Evolutionary conservation across 1,139 yeast genomes (phyloP), one percentile per base, ranked within the genome.

Genomic region (Candida labiduridarum): DNA sequence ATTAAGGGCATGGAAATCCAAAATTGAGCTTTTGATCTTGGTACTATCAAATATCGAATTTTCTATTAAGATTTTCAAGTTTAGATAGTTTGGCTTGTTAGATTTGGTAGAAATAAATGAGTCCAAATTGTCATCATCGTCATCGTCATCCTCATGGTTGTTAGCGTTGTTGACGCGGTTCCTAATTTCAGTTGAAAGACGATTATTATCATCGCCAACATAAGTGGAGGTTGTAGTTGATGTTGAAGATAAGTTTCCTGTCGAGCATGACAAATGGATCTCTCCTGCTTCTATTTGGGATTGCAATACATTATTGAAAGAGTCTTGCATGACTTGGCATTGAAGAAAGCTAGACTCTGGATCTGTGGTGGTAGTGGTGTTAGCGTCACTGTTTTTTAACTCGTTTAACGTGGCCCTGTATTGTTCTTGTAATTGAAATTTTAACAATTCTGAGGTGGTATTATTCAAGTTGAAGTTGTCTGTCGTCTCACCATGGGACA

Each of bases 371-470:
- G 41, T 51, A 14, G 36, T 43, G n/a, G 39, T 15, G 14, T 36
- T 45, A 2, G 27, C 18, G 12, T 41, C 48, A 45, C 54, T 54
- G 36, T 56, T 57, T 15, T 56, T 49, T 45, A 68, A 55, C 38
- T 68, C 74, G 31, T 56, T 56, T 46, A 69, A 45, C 45, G 67
- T 67, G 45, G 55, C 57, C 41, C 76, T 62, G 52, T 69, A 65
- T 54, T 75, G 78, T 53, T 76, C 78, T 57, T 73, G 78, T 39
- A 76, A 65, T 58, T 76, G 80, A 52, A 74, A 76, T 57, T 74
- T 75, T 52, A 76, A 67, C 30, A 76, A 63, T 2, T 76, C 80
- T 0, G 77, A 72, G 1, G 80, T 75, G 29, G 78, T 72, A 50
- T 73, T 72, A 51, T 63, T 52, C 43, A 72, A 59, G 49, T 68